Conservation (phyloP, 257 asterid genomes). For the Lycium ferocissimum region DNA sequence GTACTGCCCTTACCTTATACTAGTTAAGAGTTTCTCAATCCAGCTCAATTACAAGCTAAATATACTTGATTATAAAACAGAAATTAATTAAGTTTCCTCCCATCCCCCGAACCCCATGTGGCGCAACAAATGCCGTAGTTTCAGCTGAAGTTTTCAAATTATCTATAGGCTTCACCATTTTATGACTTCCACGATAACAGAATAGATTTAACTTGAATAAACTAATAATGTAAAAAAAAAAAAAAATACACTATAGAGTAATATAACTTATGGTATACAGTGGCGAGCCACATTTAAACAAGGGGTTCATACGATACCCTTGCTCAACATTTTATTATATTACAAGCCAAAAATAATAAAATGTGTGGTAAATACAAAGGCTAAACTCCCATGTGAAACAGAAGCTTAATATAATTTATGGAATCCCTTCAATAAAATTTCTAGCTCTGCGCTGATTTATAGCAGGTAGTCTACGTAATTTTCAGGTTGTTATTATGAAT, state of each 20-base stretch:
- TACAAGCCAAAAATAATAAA: too few species aligned
- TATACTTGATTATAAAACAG: neutral
- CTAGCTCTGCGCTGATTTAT: too few species aligned
- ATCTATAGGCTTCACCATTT: constrained; percentile 2
- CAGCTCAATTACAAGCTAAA: neutral
- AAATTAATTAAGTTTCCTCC: neutral
- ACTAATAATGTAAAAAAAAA: neutral
- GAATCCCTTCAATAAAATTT: too few species aligned
- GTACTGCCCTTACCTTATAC: neutral
- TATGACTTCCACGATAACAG: neutral
- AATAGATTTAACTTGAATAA: neutral
- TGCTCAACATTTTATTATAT: too few species aligned
- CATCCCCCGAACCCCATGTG: constrained; percentile 17
- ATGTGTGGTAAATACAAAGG: too few species aligned
- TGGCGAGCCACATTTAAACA: too few species aligned
- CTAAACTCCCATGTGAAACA: too few species aligned
- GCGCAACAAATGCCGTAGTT: constrained; percentile 29
- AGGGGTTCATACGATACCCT: too few species aligned
- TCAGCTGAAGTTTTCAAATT: neutral
- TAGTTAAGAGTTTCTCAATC: neutral
- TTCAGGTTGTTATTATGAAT: neutral
- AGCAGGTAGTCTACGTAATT: neutral
- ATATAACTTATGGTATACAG: too few species aligned
- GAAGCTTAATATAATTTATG: too few species aligned
- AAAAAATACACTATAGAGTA: neutral